Evolutionary conservation across 495 filamentous ascomycete species (phyloP).

Genomic region (Evernia prunastri): DNA sequence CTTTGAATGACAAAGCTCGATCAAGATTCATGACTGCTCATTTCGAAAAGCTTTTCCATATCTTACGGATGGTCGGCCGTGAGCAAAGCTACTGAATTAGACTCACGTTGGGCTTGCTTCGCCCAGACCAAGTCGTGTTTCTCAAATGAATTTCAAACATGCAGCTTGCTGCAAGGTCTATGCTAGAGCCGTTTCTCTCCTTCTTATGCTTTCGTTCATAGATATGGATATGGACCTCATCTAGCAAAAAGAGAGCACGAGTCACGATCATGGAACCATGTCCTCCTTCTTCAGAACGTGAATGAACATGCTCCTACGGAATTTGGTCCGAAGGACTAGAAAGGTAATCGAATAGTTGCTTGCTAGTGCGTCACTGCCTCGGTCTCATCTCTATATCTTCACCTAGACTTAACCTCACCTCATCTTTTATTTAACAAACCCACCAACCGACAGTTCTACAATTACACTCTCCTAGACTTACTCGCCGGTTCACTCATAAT

Average conservation of each 20-base stretch:
- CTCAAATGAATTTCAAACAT: not conserved
- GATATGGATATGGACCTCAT: not conserved
- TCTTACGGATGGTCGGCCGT: not conserved
- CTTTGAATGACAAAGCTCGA: not conserved
- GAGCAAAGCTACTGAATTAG: not conserved
- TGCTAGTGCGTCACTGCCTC: not conserved
- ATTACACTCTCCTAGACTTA: not conserved
- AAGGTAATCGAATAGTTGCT: not conserved
- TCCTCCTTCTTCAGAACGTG: not conserved
- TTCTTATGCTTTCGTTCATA: not conserved
- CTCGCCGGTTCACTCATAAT: not conserved
- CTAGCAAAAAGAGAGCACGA: not conserved
- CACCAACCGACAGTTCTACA: not conserved
- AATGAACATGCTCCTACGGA: not conserved
- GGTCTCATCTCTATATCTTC: not conserved
- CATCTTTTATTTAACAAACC: not conserved
- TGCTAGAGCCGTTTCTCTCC: not conserved
- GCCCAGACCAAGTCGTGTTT: not conserved
- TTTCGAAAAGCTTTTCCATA: not conserved
- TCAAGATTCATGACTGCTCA: not conserved
- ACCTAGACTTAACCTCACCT: not conserved
- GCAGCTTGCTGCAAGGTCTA: not conserved
- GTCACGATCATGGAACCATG: not conserved
- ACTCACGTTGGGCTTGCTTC: not conserved
- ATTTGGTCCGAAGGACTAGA: not conserved